Evolutionary conservation across 176 grass and related monocot species (phyloP).

Genomic region (Microstegium vimineum): DNA sequence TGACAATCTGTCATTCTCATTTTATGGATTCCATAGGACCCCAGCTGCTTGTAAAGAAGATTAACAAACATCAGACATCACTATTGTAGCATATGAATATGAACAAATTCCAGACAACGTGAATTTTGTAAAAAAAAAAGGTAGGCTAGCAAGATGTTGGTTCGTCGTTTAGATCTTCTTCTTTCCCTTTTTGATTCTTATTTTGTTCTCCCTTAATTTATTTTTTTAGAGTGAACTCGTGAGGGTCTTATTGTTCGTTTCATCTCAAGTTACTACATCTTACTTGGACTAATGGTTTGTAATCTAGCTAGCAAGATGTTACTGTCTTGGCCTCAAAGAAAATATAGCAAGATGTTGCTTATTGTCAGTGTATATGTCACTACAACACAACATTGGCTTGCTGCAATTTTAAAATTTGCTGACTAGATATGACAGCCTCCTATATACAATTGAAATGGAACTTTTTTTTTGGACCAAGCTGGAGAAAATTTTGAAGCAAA

Average conservation of each 20-base stretch:
- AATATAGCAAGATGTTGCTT: neutral
- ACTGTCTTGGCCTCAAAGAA: neutral
- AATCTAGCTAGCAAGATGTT: neutral
- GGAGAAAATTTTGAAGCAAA: neutral
- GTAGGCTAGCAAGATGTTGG: neutral
- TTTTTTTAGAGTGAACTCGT: neutral
- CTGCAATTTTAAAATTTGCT: too few relatives aligned
- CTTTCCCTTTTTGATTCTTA: too few relatives aligned
- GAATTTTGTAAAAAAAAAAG: too few relatives aligned
- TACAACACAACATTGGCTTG: neutral
- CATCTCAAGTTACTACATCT: neutral
- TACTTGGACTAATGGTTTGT: neutral
- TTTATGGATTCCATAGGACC: slow-evolving; percentile 94
- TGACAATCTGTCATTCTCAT: slow-evolving; percentile 82
- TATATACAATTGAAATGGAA: neutral
- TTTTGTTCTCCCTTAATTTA: too few relatives aligned
- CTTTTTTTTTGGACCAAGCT: too few relatives aligned
- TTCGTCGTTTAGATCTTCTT: too few relatives aligned
- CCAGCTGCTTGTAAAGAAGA: slow-evolving; percentile 62
- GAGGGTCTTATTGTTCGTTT: neutral
- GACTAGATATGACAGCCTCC: neutral
- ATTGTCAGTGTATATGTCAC: neutral
- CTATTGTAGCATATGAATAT: too few relatives aligned
- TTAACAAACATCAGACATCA: neutral
- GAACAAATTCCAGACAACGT: too few relatives aligned